Evolutionary conservation across 352 stramenopile genomes (phyloP).

Genomic region (Globisporangium okanoganense): DNA sequence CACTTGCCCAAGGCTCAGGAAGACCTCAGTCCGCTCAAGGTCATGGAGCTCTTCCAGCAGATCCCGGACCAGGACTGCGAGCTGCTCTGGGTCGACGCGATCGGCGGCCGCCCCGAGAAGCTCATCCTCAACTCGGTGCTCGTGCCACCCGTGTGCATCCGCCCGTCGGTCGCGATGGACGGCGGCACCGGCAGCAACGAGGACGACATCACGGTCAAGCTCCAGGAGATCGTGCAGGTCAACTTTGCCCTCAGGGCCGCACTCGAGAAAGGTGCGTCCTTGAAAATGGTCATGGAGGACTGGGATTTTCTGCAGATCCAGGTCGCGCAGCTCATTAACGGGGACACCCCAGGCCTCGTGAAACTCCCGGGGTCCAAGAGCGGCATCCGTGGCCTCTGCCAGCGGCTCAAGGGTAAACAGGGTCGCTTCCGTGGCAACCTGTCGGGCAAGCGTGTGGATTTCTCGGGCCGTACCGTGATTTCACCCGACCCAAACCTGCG

Average conservation of each 20-base stretch:
- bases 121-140: conserved; percentile 97
- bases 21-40: conserved; percentile 88
- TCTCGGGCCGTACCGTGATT: conserved; percentile 99
- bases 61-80: conserved; percentile 98
- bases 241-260: conserved; percentile 96
- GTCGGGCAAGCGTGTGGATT: conserved; percentile 98
- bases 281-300: conserved; percentile 99
- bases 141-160: conserved; percentile 98
- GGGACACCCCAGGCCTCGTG: conserved; percentile 96
- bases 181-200: conserved; percentile 94
- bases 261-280: conserved; percentile 93
- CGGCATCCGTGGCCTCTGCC: conserved; percentile 96
- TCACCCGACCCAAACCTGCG: conserved; percentile 98
- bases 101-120: conserved; percentile 95
- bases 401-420: conserved; percentile 97
- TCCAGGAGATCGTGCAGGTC: conserved; percentile 99
- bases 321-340: conserved; percentile 98
- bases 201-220: conserved; percentile 98
- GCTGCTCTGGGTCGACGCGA: conserved; percentile 95
- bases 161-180: conserved; percentile 98
- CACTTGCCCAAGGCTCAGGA: conserved; percentile 89
- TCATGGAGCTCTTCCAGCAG: conserved; percentile 92
- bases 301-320: conserved; percentile 99
- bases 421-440: conserved; percentile 99
- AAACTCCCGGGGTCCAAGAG: conserved; percentile 92